phyloP scores from a whole-genome alignment of 1,284 basidiomycete genomes.

The Ceratobasidium sp. region DNA sequence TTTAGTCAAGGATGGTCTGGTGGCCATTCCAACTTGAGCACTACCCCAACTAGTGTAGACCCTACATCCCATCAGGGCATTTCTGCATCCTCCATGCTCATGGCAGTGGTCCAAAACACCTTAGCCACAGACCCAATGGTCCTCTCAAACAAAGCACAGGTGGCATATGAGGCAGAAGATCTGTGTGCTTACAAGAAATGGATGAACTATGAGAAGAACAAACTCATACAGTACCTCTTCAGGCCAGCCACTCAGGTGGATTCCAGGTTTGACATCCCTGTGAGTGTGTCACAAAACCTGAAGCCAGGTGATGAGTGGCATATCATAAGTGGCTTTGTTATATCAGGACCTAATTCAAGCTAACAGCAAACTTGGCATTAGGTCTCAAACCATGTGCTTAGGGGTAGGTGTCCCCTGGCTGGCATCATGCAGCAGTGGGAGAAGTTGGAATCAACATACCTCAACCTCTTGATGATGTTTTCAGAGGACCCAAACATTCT shows the following conservation, averaged over 20 bases:
- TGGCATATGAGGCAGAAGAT: neutral
- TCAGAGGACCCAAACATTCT: neutral
- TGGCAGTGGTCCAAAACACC: neutral
- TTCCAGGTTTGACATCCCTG: neutral
- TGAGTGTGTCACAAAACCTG: neutral
- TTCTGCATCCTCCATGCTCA: neutral
- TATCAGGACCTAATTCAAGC: neutral
- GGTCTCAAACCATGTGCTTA: neutral
- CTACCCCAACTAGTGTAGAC: neutral
- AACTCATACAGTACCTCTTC: neutral
- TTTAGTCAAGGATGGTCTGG: too few species aligned
- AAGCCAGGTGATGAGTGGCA: neutral
- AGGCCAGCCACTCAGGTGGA: neutral
- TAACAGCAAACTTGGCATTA: neutral
- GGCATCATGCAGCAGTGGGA: neutral
- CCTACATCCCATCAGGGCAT: neutral
- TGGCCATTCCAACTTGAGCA: neutral
- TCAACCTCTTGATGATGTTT: neutral
- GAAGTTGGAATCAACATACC: neutral
- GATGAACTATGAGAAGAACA: conserved; percentile 3
- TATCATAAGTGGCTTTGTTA: neutral
- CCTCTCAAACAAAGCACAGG: neutral
- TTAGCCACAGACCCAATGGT: neutral
- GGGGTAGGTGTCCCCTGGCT: neutral
- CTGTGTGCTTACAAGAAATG: neutral